Base-by-base conservation (phyloP, 1,139 yeast species). In the Pichia inconspicua region DNA sequence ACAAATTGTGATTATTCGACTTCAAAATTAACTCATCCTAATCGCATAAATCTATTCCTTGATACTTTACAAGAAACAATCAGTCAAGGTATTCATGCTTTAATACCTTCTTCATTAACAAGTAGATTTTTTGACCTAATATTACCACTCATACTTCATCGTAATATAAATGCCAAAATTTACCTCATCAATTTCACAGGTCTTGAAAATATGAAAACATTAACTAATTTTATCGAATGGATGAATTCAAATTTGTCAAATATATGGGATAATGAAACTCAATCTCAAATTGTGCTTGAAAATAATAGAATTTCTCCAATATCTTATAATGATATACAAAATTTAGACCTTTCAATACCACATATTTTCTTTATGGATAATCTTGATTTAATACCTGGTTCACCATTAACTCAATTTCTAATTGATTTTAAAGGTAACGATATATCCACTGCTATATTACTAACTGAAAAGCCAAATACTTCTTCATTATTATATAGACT, bases 181-280 rank as follows among this genome's bases (percentile, higher is more conserved):
- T 70, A 86, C 43, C 74, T 88, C 55, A 68, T 86, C 30, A 81
- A 95, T 4, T 83, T 82, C 59, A 83, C 90, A 1, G 95, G 95
- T 19, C 78, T 88, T 1, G 81, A 92, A 60, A 77, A 86, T 2
- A 68, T 92, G 54, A 77, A 84, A 38, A 88, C 85, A 63, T 96
- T 97, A 0, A 80, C 89, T 19, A 84, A 88, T 50, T 84, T 92
- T 81, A 68, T 90, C 27, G 98, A 94, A 67, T 94, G 97, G 97
- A 85, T 92, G 92, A 81, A 95, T 0, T 77, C 90, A 1, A 75
- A 80, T 28, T 75, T 89, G 41, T 77, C 87, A 34, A 83, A 84
- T 57, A 84, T 82, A 47, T 88, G 96, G 92, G 96, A 87, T 57
- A 70, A 74, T 11, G 74, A 79, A 55, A 46, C 45, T 27, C 53